Base-by-base conservation (phyloP, 352 stramenopile species). In the Pythium oligandrum region DNA sequence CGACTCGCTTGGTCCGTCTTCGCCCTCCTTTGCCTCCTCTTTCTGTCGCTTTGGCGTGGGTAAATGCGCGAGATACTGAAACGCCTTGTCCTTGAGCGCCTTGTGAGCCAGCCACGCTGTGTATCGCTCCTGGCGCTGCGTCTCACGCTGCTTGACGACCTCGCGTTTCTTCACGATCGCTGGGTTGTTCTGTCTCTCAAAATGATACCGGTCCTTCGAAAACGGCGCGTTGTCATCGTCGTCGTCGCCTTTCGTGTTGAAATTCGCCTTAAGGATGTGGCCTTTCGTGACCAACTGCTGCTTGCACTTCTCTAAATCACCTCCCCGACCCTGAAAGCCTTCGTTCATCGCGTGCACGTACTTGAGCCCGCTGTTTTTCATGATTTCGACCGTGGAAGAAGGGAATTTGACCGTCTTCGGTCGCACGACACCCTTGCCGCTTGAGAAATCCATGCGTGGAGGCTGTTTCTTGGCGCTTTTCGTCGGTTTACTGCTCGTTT, bases 331-430 rank as follows among this genome's bases (percentile, higher is more conserved):
- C 58, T 93, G 80, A 52, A 93, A 91, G 11, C 81, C 83, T 67
- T 93, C 79, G 52, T 75, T 91, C 83, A 91, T 93, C 12, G 83
- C 80, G 47, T 91, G 83, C 6, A 91, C 78, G 52, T 90, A 93
- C 54, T 89, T 90, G 46, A 93, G 74, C 2, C 78, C 83, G 51
- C 78, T 90, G 33, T 70, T 53, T 7, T 70, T 64, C 80, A 93
- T 91, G 10, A 93, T 59, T 32, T 93, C 83, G 10, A 88, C 76
- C 0, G 83, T 86, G 4, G 79, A 88, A 30, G 76, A 86, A 38
- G 80, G 78, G 33, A 86, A 57, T 7, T 83, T 71, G 43, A 77
- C 61, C 26, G 70, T 74, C 34, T 81, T 73, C 36, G 69, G 62
- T 9, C 81, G 80, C 10, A 90, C 78, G 32, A 88, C 63, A 6